Conservation (phyloP, 1,139 yeast species). For the Lodderomyces jiufengensis region DNA sequence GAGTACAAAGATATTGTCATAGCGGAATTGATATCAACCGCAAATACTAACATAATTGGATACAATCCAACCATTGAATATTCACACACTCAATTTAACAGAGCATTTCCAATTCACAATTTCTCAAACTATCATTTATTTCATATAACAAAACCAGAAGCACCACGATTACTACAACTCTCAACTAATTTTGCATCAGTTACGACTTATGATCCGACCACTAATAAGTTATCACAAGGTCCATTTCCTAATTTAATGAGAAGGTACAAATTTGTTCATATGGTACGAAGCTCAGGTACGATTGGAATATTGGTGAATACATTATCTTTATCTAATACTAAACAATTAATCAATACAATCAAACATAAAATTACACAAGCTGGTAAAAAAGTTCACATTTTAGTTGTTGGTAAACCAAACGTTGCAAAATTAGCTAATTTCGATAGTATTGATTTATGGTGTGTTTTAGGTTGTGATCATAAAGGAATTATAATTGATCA, state of each 20-base stretch:
- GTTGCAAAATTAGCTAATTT: slow-evolving; percentile 95
- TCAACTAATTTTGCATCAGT: slow-evolving; percentile 65
- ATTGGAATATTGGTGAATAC: slow-evolving; percentile 90
- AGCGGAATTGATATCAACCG: slow-evolving; percentile 42
- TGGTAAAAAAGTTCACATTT: slow-evolving; percentile 87
- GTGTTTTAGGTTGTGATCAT: slow-evolving; percentile 89
- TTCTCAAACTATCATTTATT: slow-evolving; percentile 50
- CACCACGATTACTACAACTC: slow-evolving; percentile 73
- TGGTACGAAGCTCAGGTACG: slow-evolving; percentile 88
- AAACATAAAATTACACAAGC: slow-evolving; percentile 60
- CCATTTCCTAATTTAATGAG: slow-evolving; percentile 78
- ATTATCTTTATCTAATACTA: slow-evolving; percentile 70
- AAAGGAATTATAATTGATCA: slow-evolving; percentile 87
- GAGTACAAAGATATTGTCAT: slow-evolving; percentile 43
- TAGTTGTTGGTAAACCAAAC: slow-evolving; percentile 98
- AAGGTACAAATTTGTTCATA: slow-evolving; percentile 80
- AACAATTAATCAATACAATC: slow-evolving; percentile 56
- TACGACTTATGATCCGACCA: slow-evolving; percentile 42
- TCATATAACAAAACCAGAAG: slow-evolving; percentile 70
- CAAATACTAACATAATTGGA: slow-evolving; percentile 40
- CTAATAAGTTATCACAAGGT: slow-evolving; percentile 35
- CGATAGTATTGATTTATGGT: slow-evolving; percentile 90
- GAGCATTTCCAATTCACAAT: slow-evolving; percentile 18
- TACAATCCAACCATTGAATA: slow-evolving; percentile 21
- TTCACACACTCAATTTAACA: slow-evolving; percentile 6